Evolutionary conservation across 1,284 basidiomycete genomes (phyloP), one percentile per base, ranked within the genome.

Genomic region (Naganishia sp.): DNA sequence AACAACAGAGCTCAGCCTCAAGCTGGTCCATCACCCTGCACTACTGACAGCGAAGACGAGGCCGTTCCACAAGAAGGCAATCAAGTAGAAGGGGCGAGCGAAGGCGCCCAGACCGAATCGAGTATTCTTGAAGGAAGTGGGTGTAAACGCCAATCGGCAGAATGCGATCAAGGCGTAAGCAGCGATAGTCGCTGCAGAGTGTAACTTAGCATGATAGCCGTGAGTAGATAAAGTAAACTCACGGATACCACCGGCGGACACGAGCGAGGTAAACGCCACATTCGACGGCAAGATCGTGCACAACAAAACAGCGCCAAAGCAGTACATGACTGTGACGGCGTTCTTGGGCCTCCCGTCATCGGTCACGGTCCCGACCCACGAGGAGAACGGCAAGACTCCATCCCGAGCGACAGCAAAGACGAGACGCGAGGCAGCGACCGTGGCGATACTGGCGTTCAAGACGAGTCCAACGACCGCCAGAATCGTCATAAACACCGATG

Each of bases 381-480:
- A 69, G 0, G 89, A 91, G 65, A 90, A 76, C 0, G 91, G 91
- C 18, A 94, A 82, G 0, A 93, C 90, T 39, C 91, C 91, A 71
- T 94, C 91, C 64, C 91, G 87, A 21, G 91, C 90, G 57, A 94
- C 88, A 17, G 90, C 91, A 63, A 89, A 93, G 50, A 94, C 84
- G 41, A 94, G 84, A 6, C 91, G 86, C 17, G 90, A 92, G 15
- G 90, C 85, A 3, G 90, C 91, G 31, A 92, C 89, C 66, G 93
- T 86, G 18, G 88, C 85, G 46, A 92, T 85, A 70, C 87, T 90
- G 0, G 90, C 91, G 77, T 90, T 92, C 88, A 91, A 73, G 13
- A 70, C 63, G 21, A 93, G 83, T 13, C 91, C 90, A 39, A 92
- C 67, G 32, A 86, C 83, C 0, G 91, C 90, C 64, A 94, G 83